These are phyloP conservation scores for Alternaria hordeiaustralica DNA, from an alignment of 2,329 filamentous ascomycete genomes.

Conservation along the genomic window DNA sequence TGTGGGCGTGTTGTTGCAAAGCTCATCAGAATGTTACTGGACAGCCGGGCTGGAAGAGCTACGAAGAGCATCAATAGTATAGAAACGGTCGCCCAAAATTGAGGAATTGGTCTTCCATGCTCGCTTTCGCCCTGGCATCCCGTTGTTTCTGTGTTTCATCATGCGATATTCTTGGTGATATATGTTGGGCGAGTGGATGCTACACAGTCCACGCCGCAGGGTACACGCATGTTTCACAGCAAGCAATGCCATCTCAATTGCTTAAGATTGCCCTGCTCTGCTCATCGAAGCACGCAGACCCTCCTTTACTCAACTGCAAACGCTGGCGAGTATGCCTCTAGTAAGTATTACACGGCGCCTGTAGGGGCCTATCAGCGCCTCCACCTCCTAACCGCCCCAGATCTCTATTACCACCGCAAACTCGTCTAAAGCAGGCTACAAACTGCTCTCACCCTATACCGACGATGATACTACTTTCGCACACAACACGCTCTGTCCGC, in stretches of 20 bases:
- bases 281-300: slow-evolving; percentile 6
- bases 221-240: slow-evolving; percentile 32
- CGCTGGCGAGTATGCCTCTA: slow-evolving; percentile 29
- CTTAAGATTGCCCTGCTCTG: slow-evolving; percentile 20
- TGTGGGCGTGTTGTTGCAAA: slow-evolving; percentile 20
- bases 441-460: slow-evolving; percentile 34
- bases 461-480: slow-evolving; percentile 32
- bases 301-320: slow-evolving; percentile 4
- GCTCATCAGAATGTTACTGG: slow-evolving; percentile 42
- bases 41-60: slow-evolving; percentile 42
- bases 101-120: slow-evolving; percentile 30
- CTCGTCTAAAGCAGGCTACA: slow-evolving; percentile 30
- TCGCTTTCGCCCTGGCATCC: slow-evolving; percentile 10
- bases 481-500: slow-evolving; percentile 38
- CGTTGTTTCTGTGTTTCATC: slow-evolving; percentile 36
- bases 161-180: slow-evolving; percentile 16
- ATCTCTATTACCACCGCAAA: slow-evolving; percentile 20
- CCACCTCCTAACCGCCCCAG: slow-evolving; percentile 28
- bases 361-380: slow-evolving; percentile 21
- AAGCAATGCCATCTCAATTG: slow-evolving; percentile 21
- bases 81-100: slow-evolving; percentile 39
- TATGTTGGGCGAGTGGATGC: slow-evolving; percentile 28
- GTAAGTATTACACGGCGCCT: slow-evolving; percentile 32
- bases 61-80: slow-evolving; percentile 46
- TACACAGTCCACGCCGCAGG: slow-evolving; percentile 30